Evolutionary conservation across 208 protist species (phyloP).

Genomic region (Trypanosoma rangeli): DNA sequence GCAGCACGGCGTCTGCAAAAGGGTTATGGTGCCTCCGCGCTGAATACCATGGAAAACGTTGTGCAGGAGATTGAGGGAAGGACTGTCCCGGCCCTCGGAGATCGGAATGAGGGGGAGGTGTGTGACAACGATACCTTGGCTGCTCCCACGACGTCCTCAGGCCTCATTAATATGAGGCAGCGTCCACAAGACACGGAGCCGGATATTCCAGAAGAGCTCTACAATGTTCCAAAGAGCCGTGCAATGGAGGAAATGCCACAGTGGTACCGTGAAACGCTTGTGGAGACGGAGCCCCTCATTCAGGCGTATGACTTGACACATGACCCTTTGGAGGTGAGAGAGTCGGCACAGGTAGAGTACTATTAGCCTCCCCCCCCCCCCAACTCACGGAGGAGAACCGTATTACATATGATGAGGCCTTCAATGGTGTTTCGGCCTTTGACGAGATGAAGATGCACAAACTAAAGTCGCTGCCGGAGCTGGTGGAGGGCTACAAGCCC

Average conservation of each 20-base stretch:
- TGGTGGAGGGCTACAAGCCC: constrained; percentile 82
- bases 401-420: constrained; percentile 79
- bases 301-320: constrained; percentile 68
- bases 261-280: constrained; percentile 79
- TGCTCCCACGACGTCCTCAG: constrained; percentile 3
- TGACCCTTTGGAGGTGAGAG: constrained; percentile 70
- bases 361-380: constrained; percentile 63
- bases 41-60: constrained; percentile 7
- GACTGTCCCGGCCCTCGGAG: neutral
- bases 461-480: constrained; percentile 67
- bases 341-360: constrained; percentile 42
- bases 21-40: constrained; percentile 11
- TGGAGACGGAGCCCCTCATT: constrained; percentile 84
- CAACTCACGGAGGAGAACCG: constrained; percentile 52
- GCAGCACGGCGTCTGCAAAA: constrained; percentile 50
- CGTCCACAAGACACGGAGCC: constrained; percentile 66
- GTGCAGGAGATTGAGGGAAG: constrained; percentile 24
- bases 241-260: constrained; percentile 67
- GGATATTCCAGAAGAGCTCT: constrained; percentile 73
- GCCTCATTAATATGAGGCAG: constrained; percentile 61
- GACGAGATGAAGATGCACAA: constrained; percentile 85
- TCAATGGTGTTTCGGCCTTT: constrained; percentile 71
- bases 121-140: neutral
- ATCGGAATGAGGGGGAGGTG: constrained; percentile 1
- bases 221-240: constrained; percentile 50